A percentile compares a stretch with the other conserved stretches of the same genome.
Conservation (phyloP, 2,329 filamentous ascomycete genomes). For the Magnaporthiopsis rhizophila region DNA sequence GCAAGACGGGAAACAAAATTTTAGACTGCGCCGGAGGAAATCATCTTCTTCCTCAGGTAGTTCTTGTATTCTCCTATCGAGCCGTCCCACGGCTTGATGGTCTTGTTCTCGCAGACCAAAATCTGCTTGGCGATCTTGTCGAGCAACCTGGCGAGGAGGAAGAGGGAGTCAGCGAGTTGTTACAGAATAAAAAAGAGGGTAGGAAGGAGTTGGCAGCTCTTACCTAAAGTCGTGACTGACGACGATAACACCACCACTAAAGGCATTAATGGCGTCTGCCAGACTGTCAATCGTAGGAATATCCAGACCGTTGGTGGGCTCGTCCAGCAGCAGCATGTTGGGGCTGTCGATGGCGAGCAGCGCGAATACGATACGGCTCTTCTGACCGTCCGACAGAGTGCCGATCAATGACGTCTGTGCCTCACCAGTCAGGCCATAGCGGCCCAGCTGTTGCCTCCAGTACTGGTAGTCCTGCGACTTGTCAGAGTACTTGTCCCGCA, state of each 20-base stretch:
- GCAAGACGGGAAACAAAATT: slow-evolving; percentile 8
- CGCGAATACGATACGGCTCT: slow-evolving; percentile 96
- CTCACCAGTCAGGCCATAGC: slow-evolving; percentile 88
- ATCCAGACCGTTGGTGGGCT: slow-evolving; percentile 98
- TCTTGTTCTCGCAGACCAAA: slow-evolving; percentile 97
- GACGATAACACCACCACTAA: slow-evolving; percentile 91
- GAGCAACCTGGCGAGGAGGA: slow-evolving; percentile 57
- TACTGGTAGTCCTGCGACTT: slow-evolving; percentile 98
- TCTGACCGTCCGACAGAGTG: slow-evolving; percentile 94
- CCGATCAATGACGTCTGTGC: slow-evolving; percentile 96
- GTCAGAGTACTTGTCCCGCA: slow-evolving; percentile 84
- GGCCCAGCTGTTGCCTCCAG: slow-evolving; percentile 95
- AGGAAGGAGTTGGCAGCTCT: slow-evolving; percentile 22
- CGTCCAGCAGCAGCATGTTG: slow-evolving; percentile 97
- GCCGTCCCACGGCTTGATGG: slow-evolving; percentile 82
- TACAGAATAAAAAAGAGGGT: not conserved
- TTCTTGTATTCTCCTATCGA: slow-evolving; percentile 95
- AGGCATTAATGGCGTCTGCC: slow-evolving; percentile 95
- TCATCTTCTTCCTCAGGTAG: slow-evolving; percentile 98
- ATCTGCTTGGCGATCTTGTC: slow-evolving; percentile 99
- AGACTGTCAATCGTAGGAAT: slow-evolving; percentile 97
- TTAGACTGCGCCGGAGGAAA: slow-evolving; percentile 78
- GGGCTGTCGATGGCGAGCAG: slow-evolving; percentile 89
- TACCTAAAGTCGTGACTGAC: slow-evolving; percentile 99
- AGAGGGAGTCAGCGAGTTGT: slow-evolving; percentile 13